A percentile compares a stretch with the other conserved stretches of the same genome.
Conservation (phyloP, 257 asterid species). For the Fraxinus pennsylvanica region DNA sequence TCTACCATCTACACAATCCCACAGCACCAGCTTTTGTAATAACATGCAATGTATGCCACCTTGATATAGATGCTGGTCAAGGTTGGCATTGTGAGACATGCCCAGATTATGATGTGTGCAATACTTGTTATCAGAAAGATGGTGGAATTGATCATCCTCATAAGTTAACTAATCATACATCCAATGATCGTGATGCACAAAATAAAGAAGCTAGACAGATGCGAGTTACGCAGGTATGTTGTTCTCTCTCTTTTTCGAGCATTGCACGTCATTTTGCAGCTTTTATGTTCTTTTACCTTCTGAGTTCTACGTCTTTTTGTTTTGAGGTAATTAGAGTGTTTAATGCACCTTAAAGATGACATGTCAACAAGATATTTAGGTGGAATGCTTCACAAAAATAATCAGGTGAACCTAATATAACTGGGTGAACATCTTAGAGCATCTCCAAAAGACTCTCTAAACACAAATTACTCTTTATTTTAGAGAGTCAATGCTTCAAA, state of each 20-base stretch:
- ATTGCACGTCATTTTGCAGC: neutral
- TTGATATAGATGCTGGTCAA: slow-evolving; percentile 92
- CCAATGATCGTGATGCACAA: slow-evolving; percentile 84
- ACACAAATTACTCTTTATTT: too few species aligned
- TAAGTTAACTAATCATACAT: slow-evolving; percentile 71
- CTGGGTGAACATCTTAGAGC: neutral
- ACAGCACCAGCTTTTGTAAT: slow-evolving; percentile 94
- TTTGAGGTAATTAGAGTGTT: neutral
- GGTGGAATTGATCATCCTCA: slow-evolving; percentile 90
- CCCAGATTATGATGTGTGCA: slow-evolving; percentile 90
- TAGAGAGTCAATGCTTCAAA: too few species aligned
- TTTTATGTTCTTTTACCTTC: neutral
- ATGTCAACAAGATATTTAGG: neutral
- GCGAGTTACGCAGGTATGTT: slow-evolving; percentile 78
- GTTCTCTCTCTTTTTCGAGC: neutral
- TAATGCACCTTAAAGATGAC: slow-evolving; percentile 2
- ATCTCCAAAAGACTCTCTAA: too few species aligned
- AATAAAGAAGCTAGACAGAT: slow-evolving; percentile 88
- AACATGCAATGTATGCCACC: slow-evolving; percentile 66
- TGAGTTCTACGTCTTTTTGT: neutral
- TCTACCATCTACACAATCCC: slow-evolving; percentile 98
- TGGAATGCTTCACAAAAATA: neutral
- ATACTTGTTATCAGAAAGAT: slow-evolving; percentile 79
- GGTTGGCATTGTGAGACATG: slow-evolving; percentile 99
- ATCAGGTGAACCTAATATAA: neutral